A percentile compares a stretch with the other conserved stretches of the same genome.
phyloP scores from a whole-genome alignment of 768 basidiomycete species.

The Lentinula edodes region DNA sequence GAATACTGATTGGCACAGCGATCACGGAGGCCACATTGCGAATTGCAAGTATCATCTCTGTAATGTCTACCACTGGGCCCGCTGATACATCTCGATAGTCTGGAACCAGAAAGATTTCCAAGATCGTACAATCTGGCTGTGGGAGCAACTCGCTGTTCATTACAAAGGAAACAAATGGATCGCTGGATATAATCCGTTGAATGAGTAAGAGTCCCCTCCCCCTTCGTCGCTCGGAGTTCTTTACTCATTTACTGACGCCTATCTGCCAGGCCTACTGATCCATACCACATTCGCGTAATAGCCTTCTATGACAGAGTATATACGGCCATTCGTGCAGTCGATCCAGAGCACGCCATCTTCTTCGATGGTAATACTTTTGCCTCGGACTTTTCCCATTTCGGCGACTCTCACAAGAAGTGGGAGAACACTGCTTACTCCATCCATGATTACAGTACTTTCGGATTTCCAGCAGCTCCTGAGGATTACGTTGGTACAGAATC shows the following conservation, averaged over 20 bases:
- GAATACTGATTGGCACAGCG: slow-evolving; percentile 78
- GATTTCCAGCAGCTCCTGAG: slow-evolving; percentile 60
- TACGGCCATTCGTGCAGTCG: slow-evolving; percentile 63
- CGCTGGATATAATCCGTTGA: slow-evolving; percentile 82
- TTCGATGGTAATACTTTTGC: slow-evolving; percentile 85
- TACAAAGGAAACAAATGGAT: slow-evolving; percentile 79
- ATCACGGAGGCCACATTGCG: slow-evolving; percentile 63
- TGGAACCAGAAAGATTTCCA: slow-evolving; percentile 87
- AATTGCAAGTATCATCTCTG: slow-evolving; percentile 33
- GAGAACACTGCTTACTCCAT: slow-evolving; percentile 73
- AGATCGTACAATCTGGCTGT: slow-evolving; percentile 71
- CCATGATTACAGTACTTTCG: slow-evolving; percentile 73
- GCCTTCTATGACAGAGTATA: slow-evolving; percentile 65
- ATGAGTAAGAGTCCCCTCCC: slow-evolving; percentile 37
- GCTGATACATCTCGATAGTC: slow-evolving; percentile 29
- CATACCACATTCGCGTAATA: slow-evolving; percentile 57
- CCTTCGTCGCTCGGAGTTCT: background rate
- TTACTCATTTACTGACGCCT: background rate
- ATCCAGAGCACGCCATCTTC: slow-evolving; percentile 69
- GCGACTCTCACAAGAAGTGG: slow-evolving; percentile 56
- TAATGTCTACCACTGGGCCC: background rate
- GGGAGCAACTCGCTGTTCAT: slow-evolving; percentile 69
- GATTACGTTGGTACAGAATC: slow-evolving; percentile 46
- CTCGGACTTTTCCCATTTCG: slow-evolving; percentile 70
- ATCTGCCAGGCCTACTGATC: slow-evolving; percentile 46